A percentile compares a stretch with the other conserved stretches of the same genome.
Conservation (phyloP, 495 filamentous ascomycete species). For the Aspergillus mulundensis region DNA sequence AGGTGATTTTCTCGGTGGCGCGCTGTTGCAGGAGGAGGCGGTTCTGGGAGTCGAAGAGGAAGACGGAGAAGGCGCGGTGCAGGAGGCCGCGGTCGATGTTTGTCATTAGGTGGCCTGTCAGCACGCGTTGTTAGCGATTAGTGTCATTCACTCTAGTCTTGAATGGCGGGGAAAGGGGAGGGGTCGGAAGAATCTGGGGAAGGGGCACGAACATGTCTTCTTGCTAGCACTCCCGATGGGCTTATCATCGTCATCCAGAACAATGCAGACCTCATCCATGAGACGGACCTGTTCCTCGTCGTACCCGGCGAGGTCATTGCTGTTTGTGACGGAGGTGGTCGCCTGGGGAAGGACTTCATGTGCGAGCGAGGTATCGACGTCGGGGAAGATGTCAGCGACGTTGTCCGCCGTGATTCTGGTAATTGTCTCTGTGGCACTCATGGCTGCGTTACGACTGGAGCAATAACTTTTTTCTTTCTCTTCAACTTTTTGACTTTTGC, state of each 20-base stretch:
- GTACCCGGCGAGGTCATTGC: slow-evolving; percentile 67
- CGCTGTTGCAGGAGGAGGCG: slow-evolving; percentile 92
- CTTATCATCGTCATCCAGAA: slow-evolving; percentile 83
- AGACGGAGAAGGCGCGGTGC: slow-evolving; percentile 95
- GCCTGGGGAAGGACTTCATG: slow-evolving; percentile 52
- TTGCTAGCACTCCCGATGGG: slow-evolving; percentile 98
- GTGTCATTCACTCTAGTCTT: background rate
- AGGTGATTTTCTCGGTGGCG: slow-evolving; percentile 96
- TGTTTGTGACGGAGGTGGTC: slow-evolving; percentile 28
- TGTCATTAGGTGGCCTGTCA: slow-evolving; percentile 89
- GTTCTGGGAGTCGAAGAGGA: slow-evolving; percentile 88
- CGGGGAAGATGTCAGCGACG: slow-evolving; percentile 85
- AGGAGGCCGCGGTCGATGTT: slow-evolving; percentile 95
- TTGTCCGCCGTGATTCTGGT: slow-evolving; percentile 74
- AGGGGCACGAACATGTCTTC: slow-evolving; percentile 75
- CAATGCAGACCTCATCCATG: slow-evolving; percentile 99
- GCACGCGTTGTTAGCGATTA: too few species aligned
- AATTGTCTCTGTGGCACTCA: slow-evolving; percentile 50
- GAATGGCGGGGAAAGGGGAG: background rate
- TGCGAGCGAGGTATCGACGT: slow-evolving; percentile 84
- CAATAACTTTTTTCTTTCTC: too few species aligned
- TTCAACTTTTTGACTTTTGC: background rate
- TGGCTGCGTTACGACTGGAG: slow-evolving; percentile 23
- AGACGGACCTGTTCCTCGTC: slow-evolving; percentile 95
- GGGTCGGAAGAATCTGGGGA: background rate